Conservation (phyloP, 1,284 basidiomycete genomes). For the Ceratobasidium sp. region DNA sequence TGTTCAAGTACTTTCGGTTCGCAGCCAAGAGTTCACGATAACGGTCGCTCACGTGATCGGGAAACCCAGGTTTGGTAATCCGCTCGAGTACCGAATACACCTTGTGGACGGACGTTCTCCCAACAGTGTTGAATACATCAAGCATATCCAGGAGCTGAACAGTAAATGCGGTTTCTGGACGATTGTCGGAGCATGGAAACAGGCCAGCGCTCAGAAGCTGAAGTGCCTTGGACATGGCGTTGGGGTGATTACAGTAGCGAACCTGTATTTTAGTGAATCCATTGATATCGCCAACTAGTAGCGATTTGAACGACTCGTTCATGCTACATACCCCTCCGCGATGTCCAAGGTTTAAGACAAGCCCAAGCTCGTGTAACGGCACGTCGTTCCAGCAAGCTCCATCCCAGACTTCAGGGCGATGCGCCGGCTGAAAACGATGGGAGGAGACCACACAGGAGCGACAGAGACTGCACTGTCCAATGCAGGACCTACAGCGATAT, state of each 20-base stretch:
- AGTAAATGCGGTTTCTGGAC: constrained; percentile 10
- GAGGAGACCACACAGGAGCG: neutral
- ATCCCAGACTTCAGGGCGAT: neutral
- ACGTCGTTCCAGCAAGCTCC: neutral
- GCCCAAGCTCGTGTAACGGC: neutral
- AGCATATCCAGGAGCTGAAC: neutral
- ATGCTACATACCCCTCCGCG: neutral
- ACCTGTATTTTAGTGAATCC: neutral
- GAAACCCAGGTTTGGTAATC: constrained; percentile 8
- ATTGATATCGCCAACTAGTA: constrained; percentile 14
- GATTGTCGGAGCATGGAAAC: constrained; percentile 13
- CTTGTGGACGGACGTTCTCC: neutral
- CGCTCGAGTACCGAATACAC: neutral
- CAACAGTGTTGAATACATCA: neutral
- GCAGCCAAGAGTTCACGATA: constrained; percentile 21
- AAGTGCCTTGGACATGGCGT: neutral
- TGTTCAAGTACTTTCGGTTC: neutral
- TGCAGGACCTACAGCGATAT: neutral
- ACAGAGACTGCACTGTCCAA: neutral
- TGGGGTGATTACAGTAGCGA: neutral
- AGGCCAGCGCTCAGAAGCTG: constrained; percentile 8
- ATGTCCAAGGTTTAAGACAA: constrained; percentile 13
- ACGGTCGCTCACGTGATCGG: neutral
- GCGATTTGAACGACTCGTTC: neutral
- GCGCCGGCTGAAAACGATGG: neutral